A percentile compares a stretch with the other conserved stretches of the same genome.
Conservation (phyloP, 2,329 filamentous ascomycete species). For the Monosporascus sp. region DNA sequence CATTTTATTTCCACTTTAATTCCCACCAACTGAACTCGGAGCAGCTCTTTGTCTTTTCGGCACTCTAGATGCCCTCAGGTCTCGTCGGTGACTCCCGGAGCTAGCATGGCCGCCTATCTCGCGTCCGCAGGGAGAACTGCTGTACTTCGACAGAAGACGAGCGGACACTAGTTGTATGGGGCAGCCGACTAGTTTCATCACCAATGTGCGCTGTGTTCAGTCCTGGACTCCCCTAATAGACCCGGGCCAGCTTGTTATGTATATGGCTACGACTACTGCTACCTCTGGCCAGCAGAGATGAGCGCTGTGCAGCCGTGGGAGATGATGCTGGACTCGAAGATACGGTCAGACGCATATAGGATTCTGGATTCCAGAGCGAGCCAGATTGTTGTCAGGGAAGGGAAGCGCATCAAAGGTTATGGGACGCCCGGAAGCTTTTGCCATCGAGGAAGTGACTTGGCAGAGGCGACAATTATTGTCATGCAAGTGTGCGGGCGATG, state of each 20-base stretch:
- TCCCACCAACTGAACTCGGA: not conserved
- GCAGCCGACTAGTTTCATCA: not conserved
- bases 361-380: not conserved
- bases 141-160: not conserved
- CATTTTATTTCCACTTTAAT: not conserved
- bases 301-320: not conserved
- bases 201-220: not conserved
- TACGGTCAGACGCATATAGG: not conserved
- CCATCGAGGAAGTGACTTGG: not conserved
- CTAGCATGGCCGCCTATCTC: constrained; percentile 5
- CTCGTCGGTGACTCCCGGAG: constrained; percentile 8
- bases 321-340: not conserved
- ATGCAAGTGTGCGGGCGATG: not conserved
- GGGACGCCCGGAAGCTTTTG: not conserved
- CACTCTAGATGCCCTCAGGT: constrained; percentile 46
- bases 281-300: not conserved
- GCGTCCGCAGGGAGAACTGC: not conserved
- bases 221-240: not conserved
- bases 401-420: not conserved
- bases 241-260: not conserved
- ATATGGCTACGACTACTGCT: not conserved
- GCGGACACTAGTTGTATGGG: not conserved
- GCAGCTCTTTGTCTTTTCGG: constrained; percentile 74
- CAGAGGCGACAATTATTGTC: not conserved
- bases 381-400: not conserved